These are phyloP conservation scores for Porogramme epimiltina DNA, from an alignment of 1,284 basidiomycete species.

Conservation along the genomic window DNA sequence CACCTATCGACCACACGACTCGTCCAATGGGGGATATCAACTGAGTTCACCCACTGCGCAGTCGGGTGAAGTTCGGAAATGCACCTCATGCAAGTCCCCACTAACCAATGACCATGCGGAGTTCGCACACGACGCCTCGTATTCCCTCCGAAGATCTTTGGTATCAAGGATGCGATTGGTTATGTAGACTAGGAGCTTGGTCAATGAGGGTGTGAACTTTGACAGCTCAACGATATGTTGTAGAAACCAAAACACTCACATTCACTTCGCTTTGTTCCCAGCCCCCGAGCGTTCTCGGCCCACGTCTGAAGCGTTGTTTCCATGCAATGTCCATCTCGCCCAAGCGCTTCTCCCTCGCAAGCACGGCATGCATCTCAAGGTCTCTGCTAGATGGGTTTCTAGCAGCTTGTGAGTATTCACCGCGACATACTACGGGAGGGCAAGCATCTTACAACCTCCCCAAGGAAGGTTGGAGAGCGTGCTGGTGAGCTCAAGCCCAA, in stretches of 20 bases:
- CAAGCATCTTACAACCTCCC: conserved; percentile 74
- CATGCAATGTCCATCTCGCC: conserved; percentile 58
- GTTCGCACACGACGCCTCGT: conserved; percentile 40
- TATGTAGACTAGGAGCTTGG: conserved; percentile 49
- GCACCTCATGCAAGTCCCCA: conserved; percentile 50
- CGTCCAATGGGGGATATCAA: conserved; percentile 51
- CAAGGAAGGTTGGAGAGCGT: conserved; percentile 63
- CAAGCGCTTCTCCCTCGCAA: conserved; percentile 50
- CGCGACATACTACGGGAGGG: conserved; percentile 55
- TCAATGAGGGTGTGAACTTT: conserved; percentile 46
- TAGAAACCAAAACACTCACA: conserved; percentile 38
- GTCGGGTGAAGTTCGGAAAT: conserved; percentile 44
- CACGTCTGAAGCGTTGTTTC: conserved; percentile 50
- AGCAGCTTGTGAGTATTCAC: conserved; percentile 51
- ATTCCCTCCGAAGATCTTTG: conserved; percentile 35
- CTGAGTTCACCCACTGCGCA: conserved; percentile 44
- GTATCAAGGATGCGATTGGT: conserved; percentile 45
- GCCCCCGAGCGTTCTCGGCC: conserved; percentile 36
- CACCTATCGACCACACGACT: conserved; percentile 50
- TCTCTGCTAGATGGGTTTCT: conserved; percentile 39
- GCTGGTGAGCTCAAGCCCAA: conserved; percentile 58
- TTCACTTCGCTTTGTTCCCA: conserved; percentile 39
- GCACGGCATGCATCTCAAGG: conserved; percentile 53
- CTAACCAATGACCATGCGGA: conserved; percentile 54
- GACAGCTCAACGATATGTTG: conserved; percentile 54